Base-by-base conservation (phyloP, 768 basidiomycete genomes). In the Pleurotus tuoliensis region DNA sequence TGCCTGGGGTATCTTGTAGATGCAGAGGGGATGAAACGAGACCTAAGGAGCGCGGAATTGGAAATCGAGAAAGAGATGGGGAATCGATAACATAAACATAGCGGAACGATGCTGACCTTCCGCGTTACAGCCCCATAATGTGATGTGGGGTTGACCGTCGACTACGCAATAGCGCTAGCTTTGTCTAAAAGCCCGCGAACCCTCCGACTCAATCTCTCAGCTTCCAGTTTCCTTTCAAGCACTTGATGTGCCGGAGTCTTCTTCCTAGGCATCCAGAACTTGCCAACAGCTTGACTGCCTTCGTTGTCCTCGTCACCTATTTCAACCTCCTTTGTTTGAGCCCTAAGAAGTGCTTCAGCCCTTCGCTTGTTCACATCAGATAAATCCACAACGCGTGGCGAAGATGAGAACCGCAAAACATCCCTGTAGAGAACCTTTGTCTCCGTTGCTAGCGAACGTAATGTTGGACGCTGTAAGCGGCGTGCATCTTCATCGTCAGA, bases 391-490 rank as follows among this genome's bases (percentile, higher is more conserved):
- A 99, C 87, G 4, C 82, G 80, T 0, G 92, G 88, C 2, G 86
- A 83, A 0, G 93, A 85, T 1, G 94, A 91, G 69, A 90, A 92
- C 61, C 81, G 79, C 63, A 95, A 86, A 7, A 98, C 89, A 60
- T 96, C 91, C n/a, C 89, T 83, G 65, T 92, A 94, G 16, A 99
- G 76, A 41, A 87, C 68, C 69, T 91, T 96, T 1, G 90, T 89
- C 68, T 97, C 92, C 0, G 86, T 88, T 1, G 86, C 75, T 44
- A 98, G 76, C 0, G 88, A 80, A 39, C 84, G 84, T 13, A 91
- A 66, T 2, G 83, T 84, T 3, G 69, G 77, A 24, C 78, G 82
- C 16, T 78, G 66, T 2, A 66, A 62, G 16, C 24, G 37, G 9
- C 30, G 25, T 30, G 16, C 13, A 34, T 44, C 47, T n/a, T 65